phyloP scores from a whole-genome alignment of 495 filamentous ascomycete species.

The Neohortaea acidophila region DNA sequence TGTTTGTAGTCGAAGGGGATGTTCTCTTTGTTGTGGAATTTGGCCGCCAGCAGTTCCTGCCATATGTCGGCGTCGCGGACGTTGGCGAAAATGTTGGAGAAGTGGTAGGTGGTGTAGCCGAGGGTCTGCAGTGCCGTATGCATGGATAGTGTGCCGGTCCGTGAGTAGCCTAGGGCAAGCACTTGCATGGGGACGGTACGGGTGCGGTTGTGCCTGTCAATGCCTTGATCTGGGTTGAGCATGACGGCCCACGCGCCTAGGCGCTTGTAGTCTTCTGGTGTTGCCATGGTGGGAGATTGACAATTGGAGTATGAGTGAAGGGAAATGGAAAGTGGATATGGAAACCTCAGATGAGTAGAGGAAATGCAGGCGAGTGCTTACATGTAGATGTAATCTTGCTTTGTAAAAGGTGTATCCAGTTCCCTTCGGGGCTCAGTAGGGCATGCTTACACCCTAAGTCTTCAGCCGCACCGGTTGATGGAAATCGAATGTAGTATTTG shows the following conservation, averaged over 20 bases:
- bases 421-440: too few relatives aligned
- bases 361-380: too few relatives aligned
- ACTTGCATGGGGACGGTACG: constrained; percentile 13
- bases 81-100: constrained; percentile 5
- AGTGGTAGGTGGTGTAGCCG: constrained; percentile 15
- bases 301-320: too few relatives aligned
- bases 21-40: constrained; percentile 6
- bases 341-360: too few relatives aligned
- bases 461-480: too few relatives aligned
- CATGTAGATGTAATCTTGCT: too few relatives aligned
- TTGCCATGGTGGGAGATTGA: constrained; percentile 11
- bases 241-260: constrained; percentile 6
- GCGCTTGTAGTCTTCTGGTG: constrained; percentile 3
- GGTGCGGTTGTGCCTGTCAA: background rate
- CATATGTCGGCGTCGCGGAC: constrained; percentile 11
- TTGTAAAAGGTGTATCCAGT: too few relatives aligned
- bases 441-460: too few relatives aligned
- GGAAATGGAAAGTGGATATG: too few relatives aligned
- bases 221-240: constrained; percentile 4
- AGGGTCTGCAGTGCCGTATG: constrained; percentile 7
- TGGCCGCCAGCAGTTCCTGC: constrained; percentile 3
- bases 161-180: constrained; percentile 5
- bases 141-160: constrained; percentile 13
- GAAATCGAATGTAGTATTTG: too few relatives aligned
- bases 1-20: background rate